Evolutionary conservation across 148 eudicot species (phyloP).

Genomic region (Vaccinium macrocarpon): DNA sequence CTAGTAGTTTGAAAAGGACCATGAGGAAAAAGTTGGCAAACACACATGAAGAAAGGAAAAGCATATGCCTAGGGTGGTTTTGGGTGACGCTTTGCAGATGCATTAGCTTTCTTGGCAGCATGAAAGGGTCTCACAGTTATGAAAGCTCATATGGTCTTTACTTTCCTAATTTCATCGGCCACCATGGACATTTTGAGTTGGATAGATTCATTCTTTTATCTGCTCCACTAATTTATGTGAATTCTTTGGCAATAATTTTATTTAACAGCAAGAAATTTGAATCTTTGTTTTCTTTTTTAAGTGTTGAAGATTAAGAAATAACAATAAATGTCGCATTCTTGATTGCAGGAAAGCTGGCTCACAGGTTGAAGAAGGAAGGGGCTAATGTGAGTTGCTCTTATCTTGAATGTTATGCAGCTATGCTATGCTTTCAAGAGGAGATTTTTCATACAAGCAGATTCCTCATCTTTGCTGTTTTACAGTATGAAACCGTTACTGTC

Average conservation of each 20-base stretch:
- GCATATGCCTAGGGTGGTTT: not conserved
- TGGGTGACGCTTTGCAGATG: not conserved
- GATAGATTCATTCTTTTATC: not conserved
- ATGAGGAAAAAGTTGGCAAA: not conserved
- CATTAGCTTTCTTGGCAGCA: not conserved
- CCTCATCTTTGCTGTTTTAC: constrained; percentile 18
- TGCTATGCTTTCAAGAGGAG: not conserved
- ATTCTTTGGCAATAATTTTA: not conserved
- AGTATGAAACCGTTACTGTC: constrained; percentile 22
- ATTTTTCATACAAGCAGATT: not conserved
- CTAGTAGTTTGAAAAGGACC: not conserved
- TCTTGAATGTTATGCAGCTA: not conserved
- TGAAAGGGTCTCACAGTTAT: not conserved
- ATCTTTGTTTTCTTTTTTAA: not conserved
- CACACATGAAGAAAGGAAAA: not conserved
- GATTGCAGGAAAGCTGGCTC: constrained; percentile 85
- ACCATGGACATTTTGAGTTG: not conserved
- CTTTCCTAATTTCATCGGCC: not conserved
- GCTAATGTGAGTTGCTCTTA: constrained; percentile 58
- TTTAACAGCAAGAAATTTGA: not conserved
- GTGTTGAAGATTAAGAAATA: constrained; percentile 7
- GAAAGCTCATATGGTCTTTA: not conserved
- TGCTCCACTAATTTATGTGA: not conserved
- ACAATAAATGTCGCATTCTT: constrained; percentile 14
- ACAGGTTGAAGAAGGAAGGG: constrained; percentile 86